These are phyloP conservation scores for Magnusiomyces paraingens DNA, from an alignment of 1,139 yeast species.

Conservation along the genomic window DNA sequence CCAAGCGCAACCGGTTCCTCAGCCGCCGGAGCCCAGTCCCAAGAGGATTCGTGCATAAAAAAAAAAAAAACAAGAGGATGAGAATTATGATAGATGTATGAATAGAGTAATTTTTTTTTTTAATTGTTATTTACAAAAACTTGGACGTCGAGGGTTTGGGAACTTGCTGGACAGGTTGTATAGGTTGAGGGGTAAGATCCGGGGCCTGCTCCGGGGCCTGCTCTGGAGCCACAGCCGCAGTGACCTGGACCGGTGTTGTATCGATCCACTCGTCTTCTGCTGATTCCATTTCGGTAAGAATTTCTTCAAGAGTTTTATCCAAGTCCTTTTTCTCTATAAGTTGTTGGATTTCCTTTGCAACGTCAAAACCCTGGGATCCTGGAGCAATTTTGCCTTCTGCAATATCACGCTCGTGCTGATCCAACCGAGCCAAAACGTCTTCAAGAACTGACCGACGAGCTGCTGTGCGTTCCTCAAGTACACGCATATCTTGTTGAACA, in stretches of 20 bases:
- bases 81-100: no score
- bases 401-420: conserved; percentile 3
- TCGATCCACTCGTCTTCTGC: conserved; percentile 18
- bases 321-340: conserved; percentile 10
- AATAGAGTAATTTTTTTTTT: no score
- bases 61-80: no score
- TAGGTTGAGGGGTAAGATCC: no score
- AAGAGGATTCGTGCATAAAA: no score
- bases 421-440: conserved; percentile 6
- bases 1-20: no score
- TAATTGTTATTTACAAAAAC: no score
- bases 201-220: no score
- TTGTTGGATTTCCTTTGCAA: conserved; percentile 8
- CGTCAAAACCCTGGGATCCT: conserved; percentile 2
- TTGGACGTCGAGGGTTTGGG: no score
- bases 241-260: conserved; percentile 7
- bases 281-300: conserved; percentile 12
- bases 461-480: conserved; percentile 5
- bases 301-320: conserved; percentile 14
- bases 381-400: neutral
- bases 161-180: no score
- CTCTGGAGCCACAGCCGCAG: no score
- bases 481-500: conserved; percentile 13
- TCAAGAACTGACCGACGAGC: conserved; percentile 2
- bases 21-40: no score